Evolutionary conservation across 2,329 filamentous ascomycete genomes (phyloP), one percentile per base, ranked within the genome.

Genomic region (Botrytis galanthina): DNA sequence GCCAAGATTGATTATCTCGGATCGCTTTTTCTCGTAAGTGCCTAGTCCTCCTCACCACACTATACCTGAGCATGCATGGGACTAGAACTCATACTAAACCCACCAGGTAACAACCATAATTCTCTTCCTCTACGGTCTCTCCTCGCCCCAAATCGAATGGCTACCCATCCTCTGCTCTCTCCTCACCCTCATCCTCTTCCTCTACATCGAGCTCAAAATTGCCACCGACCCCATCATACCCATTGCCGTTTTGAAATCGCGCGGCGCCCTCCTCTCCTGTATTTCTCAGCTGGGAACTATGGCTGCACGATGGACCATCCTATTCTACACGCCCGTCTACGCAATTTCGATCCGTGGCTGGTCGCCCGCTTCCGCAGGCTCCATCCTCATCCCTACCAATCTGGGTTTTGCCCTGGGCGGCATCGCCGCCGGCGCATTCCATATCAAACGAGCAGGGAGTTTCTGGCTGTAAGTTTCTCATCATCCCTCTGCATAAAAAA

Each of bases 251-350:
- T 86, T 97, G 42, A 87, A 86, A 70, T 93, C 91, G 18, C 88
- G 91, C 42, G 91, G 90, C 44, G 89, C 93, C 1, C 84, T 95
- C 5, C 83, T 95, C 35, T 92, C 92, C 1, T 95, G 93, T 79
- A 79, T 95, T 35, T 87, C 91, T 1, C 93, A 94, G 68, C 86
- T 95, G 0, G 90, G 91, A 32, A 87, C 94, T 80, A 95, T 97
- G 92, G 90, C 92, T 80, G 87, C 92, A 2, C 90, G 94, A 73
- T 97, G 93, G 93, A 87, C 87, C 10, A 86, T 97, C 2, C 85
- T 97, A 12, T 96, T 94, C 84, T 97, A 94, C 82, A 88, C 91
- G 0, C 93, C 94, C 0, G 89, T 94, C 61, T 95, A 93, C 78
- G 91, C 93, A 48, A 89, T 96, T 73, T 92, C 92, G 5, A 91